phyloP scores from a whole-genome alignment of 1,139 yeast species.

The Petasospora rhodanensis region DNA sequence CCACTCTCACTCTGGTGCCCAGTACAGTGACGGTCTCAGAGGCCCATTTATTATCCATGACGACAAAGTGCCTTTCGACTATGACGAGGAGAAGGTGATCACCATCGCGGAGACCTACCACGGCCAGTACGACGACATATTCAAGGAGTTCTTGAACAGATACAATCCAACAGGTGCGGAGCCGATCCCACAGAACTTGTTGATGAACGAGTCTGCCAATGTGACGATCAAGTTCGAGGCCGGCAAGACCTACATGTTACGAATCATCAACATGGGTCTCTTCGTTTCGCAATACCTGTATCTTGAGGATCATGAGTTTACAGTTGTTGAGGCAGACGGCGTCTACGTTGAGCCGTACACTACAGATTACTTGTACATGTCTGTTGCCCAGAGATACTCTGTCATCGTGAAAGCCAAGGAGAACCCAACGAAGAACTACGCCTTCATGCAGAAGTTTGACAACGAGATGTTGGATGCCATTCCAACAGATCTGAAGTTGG shows the following conservation, averaged over 20 bases:
- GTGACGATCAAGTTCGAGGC: conserved; percentile 54
- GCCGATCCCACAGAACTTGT: conserved; percentile 64
- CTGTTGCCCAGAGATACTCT: conserved; percentile 70
- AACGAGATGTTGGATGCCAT: conserved; percentile 61
- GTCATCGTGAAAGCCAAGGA: conserved; percentile 53
- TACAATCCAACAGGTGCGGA: conserved; percentile 83
- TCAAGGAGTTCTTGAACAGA: conserved; percentile 46
- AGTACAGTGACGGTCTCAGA: conserved; percentile 74
- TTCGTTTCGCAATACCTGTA: conserved; percentile 69
- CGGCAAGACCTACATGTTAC: conserved; percentile 55
- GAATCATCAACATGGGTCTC: conserved; percentile 63
- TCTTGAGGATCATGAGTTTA: conserved; percentile 63
- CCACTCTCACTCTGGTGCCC: conserved; percentile 76
- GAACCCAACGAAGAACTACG: conserved; percentile 44
- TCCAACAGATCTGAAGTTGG: conserved; percentile 48
- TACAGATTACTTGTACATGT: conserved; percentile 55
- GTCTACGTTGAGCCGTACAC: conserved; percentile 53
- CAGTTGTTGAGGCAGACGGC: conserved; percentile 73
- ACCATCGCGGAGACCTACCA: conserved; percentile 64
- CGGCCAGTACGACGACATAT: conserved; percentile 40
- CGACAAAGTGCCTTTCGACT: conserved; percentile 45
- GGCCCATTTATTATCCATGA: conserved; percentile 70
- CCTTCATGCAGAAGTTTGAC: conserved; percentile 61
- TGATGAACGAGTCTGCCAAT: conserved; percentile 62
- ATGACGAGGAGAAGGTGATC: conserved; percentile 57